Percentiles rank a stretch among this genome's conserved stretches.
Conservation (phyloP, 108 stramenopile genomes). For the Skeletonema grethae region DNA sequence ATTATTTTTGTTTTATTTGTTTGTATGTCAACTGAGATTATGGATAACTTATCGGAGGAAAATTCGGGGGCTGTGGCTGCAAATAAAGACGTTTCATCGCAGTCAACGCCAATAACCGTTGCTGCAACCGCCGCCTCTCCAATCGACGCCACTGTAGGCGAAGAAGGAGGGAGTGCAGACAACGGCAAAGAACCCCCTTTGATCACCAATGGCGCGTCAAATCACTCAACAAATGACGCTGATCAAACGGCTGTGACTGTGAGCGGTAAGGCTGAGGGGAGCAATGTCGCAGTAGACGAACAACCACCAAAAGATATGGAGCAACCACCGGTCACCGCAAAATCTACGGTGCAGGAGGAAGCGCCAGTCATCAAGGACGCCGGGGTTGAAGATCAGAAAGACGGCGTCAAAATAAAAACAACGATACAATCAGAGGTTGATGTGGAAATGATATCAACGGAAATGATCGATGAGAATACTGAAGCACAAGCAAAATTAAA, state of each 20-base stretch:
- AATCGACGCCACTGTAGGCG: not conserved
- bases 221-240: not conserved
- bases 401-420: slow-evolving; percentile 8
- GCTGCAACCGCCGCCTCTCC: not conserved
- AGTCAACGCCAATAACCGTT: not conserved
- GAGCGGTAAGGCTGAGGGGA: not conserved
- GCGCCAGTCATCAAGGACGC: not conserved
- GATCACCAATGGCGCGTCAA: not conserved
- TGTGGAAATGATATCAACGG: slow-evolving; percentile 5
- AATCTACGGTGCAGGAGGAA: not conserved
- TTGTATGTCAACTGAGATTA: not conserved
- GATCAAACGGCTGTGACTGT: not conserved
- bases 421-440: not conserved
- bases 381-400: not conserved
- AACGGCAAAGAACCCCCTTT: not conserved
- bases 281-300: not conserved
- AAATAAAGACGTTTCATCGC: not conserved
- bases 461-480: not conserved
- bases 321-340: not conserved
- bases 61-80: not conserved
- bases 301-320: not conserved
- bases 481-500: not conserved
- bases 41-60: too few species aligned
- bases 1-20: slow-evolving; percentile 2
- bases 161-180: not conserved